These are phyloP conservation scores for Aspergillus sparsus DNA, from an alignment of 495 filamentous ascomycete species.

Conservation along the genomic window DNA sequence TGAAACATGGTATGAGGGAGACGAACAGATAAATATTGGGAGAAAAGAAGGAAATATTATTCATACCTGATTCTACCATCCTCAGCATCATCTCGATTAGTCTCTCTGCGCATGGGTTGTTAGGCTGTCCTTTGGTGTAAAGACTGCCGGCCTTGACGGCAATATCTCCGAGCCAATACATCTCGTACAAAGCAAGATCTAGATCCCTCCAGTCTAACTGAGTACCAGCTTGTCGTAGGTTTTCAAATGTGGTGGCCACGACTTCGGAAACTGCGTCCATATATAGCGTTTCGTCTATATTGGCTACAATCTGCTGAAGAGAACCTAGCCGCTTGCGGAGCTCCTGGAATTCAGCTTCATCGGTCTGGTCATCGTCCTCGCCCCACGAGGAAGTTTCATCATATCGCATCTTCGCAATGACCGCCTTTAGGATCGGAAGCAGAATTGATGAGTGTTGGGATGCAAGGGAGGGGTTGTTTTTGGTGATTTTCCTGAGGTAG, in stretches of 20 bases:
- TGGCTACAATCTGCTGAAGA: constrained; percentile 85
- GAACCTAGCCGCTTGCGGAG: constrained; percentile 84
- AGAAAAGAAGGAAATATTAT: not conserved
- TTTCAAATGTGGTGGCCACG: constrained; percentile 79
- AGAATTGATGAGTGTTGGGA: constrained; percentile 74
- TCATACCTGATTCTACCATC: constrained; percentile 88
- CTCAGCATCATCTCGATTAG: constrained; percentile 87
- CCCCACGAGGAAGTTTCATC: constrained; percentile 95
- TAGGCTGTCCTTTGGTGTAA: constrained; percentile 77
- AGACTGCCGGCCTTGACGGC: constrained; percentile 81
- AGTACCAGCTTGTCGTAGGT: constrained; percentile 64
- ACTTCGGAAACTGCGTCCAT: constrained; percentile 81
- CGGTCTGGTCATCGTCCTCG: constrained; percentile 88
- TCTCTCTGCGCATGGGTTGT: constrained; percentile 69
- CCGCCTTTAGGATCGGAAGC: constrained; percentile 82
- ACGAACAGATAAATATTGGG: not conserved
- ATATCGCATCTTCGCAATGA: constrained; percentile 93
- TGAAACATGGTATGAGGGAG: not conserved
- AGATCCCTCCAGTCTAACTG: constrained; percentile 92
- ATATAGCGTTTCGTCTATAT: constrained; percentile 80
- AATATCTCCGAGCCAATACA: constrained; percentile 94
- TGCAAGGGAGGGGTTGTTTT: constrained; percentile 58
- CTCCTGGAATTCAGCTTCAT: constrained; percentile 98
- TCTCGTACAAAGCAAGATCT: constrained; percentile 93
- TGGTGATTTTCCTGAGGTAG: constrained; percentile 77